Evolutionary conservation across 306 rosid species (phyloP).

Genomic region (Acacia confusa): DNA sequence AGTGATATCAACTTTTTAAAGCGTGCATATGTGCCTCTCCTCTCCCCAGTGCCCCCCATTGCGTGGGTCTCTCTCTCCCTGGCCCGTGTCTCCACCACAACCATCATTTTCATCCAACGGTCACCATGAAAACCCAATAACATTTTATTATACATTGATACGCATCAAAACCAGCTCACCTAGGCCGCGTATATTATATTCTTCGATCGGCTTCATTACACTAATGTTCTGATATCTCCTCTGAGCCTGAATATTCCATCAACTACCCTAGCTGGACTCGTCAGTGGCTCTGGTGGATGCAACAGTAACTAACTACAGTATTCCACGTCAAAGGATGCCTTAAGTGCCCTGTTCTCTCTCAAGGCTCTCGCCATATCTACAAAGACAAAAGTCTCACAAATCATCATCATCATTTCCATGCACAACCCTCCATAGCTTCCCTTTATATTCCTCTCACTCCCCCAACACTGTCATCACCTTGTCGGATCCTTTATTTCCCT

Average conservation of each 20-base stretch:
- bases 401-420: constrained; percentile 45
- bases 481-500: constrained; percentile 49
- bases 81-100: neutral
- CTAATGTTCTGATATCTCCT: neutral
- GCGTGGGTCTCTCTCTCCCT: neutral
- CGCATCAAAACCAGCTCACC: neutral
- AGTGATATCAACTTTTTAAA: neutral
- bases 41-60: neutral
- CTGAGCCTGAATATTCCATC: neutral
- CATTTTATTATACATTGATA: neutral
- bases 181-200: neutral
- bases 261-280: constrained; percentile 6
- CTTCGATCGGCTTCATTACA: neutral
- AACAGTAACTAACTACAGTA: neutral
- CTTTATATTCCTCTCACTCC: constrained; percentile 60
- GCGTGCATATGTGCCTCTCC: neutral
- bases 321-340: too few species aligned
- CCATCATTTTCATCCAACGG: neutral
- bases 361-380: too few species aligned
- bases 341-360: too few species aligned
- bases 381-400: constrained; percentile 34
- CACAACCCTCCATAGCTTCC: constrained; percentile 64
- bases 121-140: neutral
- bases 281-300: constrained; percentile 13
- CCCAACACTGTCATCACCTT: constrained; percentile 74